Evolutionary conservation across 2,329 filamentous ascomycete genomes (phyloP).

Genomic region (Orbilia brochopaga): DNA sequence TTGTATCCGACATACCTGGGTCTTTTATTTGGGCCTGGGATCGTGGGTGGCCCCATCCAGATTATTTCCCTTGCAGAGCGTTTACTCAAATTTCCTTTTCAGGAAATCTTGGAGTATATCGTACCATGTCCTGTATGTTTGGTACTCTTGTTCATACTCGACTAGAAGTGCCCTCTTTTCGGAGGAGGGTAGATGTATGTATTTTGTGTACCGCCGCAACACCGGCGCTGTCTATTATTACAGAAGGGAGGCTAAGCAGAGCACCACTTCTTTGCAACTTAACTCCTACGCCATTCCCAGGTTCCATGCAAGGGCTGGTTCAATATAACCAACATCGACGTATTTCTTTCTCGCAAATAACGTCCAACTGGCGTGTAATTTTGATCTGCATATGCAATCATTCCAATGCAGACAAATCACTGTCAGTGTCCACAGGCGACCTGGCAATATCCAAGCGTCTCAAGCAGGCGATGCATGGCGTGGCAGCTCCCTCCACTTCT

Average conservation of each 20-base stretch:
- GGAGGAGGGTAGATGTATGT: constrained; percentile 38
- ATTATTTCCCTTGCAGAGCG: constrained; percentile 30
- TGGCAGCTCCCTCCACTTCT: neutral
- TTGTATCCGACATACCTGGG: constrained; percentile 33
- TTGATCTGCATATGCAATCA: constrained; percentile 8
- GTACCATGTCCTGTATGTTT: constrained; percentile 41
- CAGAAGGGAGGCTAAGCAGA: constrained; percentile 26
- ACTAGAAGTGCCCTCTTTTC: constrained; percentile 30
- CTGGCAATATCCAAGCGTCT: constrained; percentile 1
- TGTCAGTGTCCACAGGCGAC: neutral
- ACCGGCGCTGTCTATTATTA: constrained; percentile 24
- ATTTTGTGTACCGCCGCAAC: constrained; percentile 25
- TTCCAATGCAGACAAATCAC: constrained; percentile 1
- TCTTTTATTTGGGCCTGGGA: constrained; percentile 19
- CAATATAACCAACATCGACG: neutral
- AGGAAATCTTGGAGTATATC: constrained; percentile 34
- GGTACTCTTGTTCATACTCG: constrained; percentile 28
- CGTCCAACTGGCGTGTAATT: constrained; percentile 5
- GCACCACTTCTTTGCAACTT: constrained; percentile 16
- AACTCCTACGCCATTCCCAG: constrained; percentile 17
- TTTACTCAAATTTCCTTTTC: constrained; percentile 31
- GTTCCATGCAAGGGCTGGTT: neutral
- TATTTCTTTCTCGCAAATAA: neutral
- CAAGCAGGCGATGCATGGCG: neutral
- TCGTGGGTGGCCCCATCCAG: constrained; percentile 24